phyloP scores from a whole-genome alignment of 495 filamentous ascomycete genomes.

The Parmelia sp. region DNA sequence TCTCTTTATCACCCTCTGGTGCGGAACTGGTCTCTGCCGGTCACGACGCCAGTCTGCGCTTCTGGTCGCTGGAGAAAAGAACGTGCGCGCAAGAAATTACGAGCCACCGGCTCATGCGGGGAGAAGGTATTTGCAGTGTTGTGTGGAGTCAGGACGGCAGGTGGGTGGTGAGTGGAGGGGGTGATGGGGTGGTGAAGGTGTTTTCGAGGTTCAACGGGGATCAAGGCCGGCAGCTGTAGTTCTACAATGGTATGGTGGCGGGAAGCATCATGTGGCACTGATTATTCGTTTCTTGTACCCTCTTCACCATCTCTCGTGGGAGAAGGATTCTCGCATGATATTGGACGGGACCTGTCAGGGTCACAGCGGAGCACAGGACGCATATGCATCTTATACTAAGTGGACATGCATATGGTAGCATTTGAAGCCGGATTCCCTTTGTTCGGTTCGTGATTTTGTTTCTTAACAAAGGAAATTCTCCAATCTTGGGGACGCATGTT shows the following conservation, averaged over 20 bases:
- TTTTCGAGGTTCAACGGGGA: constrained; percentile 56
- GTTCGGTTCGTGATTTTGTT: neutral
- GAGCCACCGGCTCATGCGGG: constrained; percentile 82
- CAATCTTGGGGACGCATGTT: neutral
- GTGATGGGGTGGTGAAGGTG: constrained; percentile 96
- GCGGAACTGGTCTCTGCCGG: constrained; percentile 92
- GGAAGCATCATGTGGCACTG: neutral
- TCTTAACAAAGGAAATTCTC: neutral
- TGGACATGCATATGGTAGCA: neutral
- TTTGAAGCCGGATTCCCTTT: neutral
- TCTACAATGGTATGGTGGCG: neutral
- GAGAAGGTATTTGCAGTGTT: constrained; percentile 87
- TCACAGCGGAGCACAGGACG: neutral
- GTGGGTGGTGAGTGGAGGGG: constrained; percentile 90
- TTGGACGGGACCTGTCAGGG: neutral
- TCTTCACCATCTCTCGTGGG: neutral
- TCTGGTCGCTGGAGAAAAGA: constrained; percentile 96
- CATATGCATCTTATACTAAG: constrained; percentile 2
- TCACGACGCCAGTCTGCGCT: constrained; percentile 88
- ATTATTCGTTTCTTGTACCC: neutral
- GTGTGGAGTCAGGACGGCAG: constrained; percentile 91
- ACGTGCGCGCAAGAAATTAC: constrained; percentile 91
- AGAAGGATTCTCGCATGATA: neutral
- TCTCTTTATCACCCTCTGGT: constrained; percentile 86
- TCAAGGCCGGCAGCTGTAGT: neutral